These are phyloP conservation scores for Priceomyces haplophilus DNA, from an alignment of 805 yeast species.

Conservation along the genomic window DNA sequence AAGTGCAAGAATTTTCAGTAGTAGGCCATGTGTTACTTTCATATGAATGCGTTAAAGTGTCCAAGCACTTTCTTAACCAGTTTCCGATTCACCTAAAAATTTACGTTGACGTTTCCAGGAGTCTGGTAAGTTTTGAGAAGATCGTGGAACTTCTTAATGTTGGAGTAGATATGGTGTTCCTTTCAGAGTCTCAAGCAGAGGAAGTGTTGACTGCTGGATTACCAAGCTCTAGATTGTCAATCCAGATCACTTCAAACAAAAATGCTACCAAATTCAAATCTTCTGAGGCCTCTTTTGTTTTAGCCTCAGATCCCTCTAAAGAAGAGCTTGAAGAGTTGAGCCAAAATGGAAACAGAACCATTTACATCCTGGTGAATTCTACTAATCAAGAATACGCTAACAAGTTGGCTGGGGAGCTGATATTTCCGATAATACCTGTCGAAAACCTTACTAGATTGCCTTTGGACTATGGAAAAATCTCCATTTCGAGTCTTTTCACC, in stretches of 20 bases:
- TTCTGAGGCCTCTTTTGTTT: slow-evolving; percentile 24
- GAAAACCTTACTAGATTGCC: slow-evolving; percentile 22
- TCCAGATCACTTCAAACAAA: slow-evolving; percentile 17
- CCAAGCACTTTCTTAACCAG: slow-evolving; percentile 30
- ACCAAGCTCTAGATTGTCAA: slow-evolving; percentile 47
- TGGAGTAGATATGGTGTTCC: slow-evolving; percentile 53
- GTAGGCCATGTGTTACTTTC: slow-evolving; percentile 36
- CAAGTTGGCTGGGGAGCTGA: slow-evolving; percentile 28
- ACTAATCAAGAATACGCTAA: slow-evolving; percentile 22
- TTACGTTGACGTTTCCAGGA: slow-evolving; percentile 26
- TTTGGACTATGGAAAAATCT: slow-evolving; percentile 20
- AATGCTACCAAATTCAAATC: slow-evolving; percentile 6
- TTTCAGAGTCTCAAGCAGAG: slow-evolving; percentile 24
- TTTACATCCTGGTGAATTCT: slow-evolving; percentile 19
- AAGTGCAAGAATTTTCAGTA: slow-evolving; percentile 24
- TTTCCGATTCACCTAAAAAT: slow-evolving; percentile 31
- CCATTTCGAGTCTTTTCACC: slow-evolving; percentile 45
- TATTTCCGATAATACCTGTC: slow-evolving; percentile 27
- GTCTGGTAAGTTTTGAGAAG: slow-evolving; percentile 38
- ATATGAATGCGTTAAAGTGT: slow-evolving; percentile 19
- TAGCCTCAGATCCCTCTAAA: slow-evolving; percentile 13
- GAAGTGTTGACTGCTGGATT: slow-evolving; percentile 44
- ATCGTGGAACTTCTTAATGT: slow-evolving; percentile 54
- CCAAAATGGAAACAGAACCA: slow-evolving; percentile 27
- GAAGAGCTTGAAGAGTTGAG: slow-evolving; percentile 16